Conservation (phyloP, 2,329 filamentous ascomycete species). For the Microcera coccophila region DNA sequence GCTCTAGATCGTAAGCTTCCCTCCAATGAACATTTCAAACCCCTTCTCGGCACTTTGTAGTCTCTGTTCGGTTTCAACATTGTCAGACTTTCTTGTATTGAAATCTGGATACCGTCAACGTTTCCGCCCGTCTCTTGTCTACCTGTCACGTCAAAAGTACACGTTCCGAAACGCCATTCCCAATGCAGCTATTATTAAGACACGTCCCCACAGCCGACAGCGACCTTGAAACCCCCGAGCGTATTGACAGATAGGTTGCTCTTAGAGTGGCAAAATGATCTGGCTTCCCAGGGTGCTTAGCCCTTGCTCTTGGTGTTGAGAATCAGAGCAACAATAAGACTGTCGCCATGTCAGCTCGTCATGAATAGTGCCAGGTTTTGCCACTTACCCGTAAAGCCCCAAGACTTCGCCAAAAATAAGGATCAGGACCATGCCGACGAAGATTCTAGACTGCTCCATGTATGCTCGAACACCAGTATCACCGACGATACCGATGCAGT, state of each 20-base stretch:
- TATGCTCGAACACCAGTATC: conserved; percentile 91
- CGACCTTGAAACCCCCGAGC: conserved; percentile 9
- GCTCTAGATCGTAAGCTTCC: conserved; percentile 15
- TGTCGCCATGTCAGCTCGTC: conserved; percentile 32
- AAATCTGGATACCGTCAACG: conserved; percentile 23
- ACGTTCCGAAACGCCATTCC: conserved; percentile 38
- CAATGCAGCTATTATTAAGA: conserved; percentile 35
- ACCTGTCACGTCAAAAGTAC: conserved; percentile 33
- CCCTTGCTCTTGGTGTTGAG: conserved; percentile 81
- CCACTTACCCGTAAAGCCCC: conserved; percentile 84
- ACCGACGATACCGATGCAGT: conserved; percentile 93
- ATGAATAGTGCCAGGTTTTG: no score
- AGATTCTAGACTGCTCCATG: conserved; percentile 93
- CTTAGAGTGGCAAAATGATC: no score
- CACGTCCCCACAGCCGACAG: conserved; percentile 23
- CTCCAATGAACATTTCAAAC: conserved; percentile 13
- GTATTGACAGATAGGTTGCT: conserved; percentile 4
- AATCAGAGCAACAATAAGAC: conserved; percentile 88
- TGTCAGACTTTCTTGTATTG: conserved; percentile 6
- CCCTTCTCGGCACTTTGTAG: background rate
- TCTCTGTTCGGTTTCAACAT: conserved; percentile 1
- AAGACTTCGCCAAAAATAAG: conserved; percentile 97
- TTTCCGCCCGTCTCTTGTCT: conserved; percentile 23
- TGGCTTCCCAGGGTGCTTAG: no score
- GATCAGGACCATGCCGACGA: conserved; percentile 97